Evolutionary conservation across 371 early-diverging fungal genomes (phyloP).

Genomic region (Sporodiniella umbellata): DNA sequence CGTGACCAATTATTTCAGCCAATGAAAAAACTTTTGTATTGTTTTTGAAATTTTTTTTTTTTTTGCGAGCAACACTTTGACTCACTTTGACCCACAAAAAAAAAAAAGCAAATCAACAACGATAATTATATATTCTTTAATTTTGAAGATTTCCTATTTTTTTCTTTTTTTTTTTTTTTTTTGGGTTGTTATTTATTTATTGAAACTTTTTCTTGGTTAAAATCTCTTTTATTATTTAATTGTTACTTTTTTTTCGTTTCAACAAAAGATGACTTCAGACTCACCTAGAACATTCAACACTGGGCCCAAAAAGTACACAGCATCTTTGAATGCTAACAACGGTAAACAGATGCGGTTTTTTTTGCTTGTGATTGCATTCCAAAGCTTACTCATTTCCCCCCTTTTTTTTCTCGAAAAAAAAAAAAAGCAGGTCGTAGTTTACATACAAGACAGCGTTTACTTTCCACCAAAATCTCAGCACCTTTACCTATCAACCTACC

Average conservation of each 20-base stretch:
- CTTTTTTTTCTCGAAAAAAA: no score
- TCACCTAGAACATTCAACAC: neutral
- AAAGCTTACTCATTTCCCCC: no score
- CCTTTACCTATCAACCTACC: slow-evolving; percentile 49
- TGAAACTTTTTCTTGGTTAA: neutral
- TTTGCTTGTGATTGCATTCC: neutral
- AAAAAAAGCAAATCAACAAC: no score
- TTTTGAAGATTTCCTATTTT: neutral
- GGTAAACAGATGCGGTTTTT: neutral
- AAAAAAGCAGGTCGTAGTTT: slow-evolving; percentile 29
- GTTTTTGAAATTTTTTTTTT: neutral
- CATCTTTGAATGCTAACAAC: neutral
- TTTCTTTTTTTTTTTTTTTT: slow-evolving; percentile 1
- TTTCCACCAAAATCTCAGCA: slow-evolving; percentile 44
- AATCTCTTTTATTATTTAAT: neutral
- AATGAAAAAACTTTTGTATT: neutral
- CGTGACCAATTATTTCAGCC: neutral
- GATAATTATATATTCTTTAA: no score
- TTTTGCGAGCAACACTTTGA: neutral
- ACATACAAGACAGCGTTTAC: slow-evolving; percentile 28
- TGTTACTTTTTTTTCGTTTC: neutral
- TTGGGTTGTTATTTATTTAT: neutral
- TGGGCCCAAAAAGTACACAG: neutral
- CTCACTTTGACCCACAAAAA: no score
- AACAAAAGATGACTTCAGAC: slow-evolving; percentile 14